These are phyloP conservation scores for Cyberlindnera subsufficiens DNA, from an alignment of 805 yeast species.

Conservation along the genomic window DNA sequence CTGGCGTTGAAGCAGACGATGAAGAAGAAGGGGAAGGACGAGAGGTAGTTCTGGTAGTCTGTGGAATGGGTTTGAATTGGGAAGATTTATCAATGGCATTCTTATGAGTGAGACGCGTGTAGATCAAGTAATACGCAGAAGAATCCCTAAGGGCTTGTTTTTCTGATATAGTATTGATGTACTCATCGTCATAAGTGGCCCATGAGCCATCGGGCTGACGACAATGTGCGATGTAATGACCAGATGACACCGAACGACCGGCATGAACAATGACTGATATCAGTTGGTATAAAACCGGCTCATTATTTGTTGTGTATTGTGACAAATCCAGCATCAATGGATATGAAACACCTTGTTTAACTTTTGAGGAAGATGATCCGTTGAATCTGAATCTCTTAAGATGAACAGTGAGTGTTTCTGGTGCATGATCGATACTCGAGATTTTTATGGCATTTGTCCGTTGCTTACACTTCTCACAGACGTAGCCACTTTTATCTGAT, in stretches of 20 bases:
- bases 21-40: not conserved
- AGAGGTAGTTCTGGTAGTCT: not conserved
- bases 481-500: conserved; percentile 69
- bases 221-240: conserved; percentile 90
- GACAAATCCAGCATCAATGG: conserved; percentile 73
- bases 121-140: conserved; percentile 84
- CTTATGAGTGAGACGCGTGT: conserved; percentile 69
- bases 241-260: conserved; percentile 87
- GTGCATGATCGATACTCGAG: conserved; percentile 70
- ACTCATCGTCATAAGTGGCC: conserved; percentile 94
- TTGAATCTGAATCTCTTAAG: conserved; percentile 87
- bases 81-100: conserved; percentile 14
- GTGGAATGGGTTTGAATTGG: not conserved
- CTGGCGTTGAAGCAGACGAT: not conserved
- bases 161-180: conserved; percentile 67
- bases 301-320: conserved; percentile 44
- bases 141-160: conserved; percentile 74
- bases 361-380: conserved; percentile 73
- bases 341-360: conserved; percentile 80
- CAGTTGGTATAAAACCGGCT: conserved; percentile 60
- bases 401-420: conserved; percentile 84
- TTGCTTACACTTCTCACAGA: conserved; percentile 80
- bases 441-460: conserved; percentile 74
- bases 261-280: conserved; percentile 87
- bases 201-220: conserved; percentile 89